Evolutionary conservation across 2,329 filamentous ascomycete species (phyloP), one percentile per base, ranked within the genome.

Genomic region (Stemphylium vesicarium): DNA sequence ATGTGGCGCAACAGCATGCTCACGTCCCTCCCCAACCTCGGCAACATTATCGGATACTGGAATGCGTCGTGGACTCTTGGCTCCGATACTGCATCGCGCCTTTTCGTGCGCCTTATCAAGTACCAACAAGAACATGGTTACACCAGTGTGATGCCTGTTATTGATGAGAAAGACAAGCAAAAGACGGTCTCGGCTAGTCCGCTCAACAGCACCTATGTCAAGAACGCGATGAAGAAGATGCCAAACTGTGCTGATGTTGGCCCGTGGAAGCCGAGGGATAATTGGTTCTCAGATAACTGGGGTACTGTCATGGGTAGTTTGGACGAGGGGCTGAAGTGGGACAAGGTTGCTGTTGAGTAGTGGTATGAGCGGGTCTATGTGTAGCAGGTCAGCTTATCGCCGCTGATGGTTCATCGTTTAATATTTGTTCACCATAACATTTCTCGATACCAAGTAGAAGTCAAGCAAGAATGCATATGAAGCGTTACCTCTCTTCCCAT

Each of bases 1-100:
- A 71, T 84, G 11, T 89, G 86, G 87, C 83, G 84, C 62, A 77
- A 80, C 6, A 74, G 79, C 40, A 88, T 89, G 86, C 68, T 89
- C 1, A 79, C 87, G 58, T 83, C 83, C 41, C 72, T 89, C 2
- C 87, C 87, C 1, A 89, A 89, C 65, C 54, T 85, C 6, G 74
- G 81, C 18, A 80, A 85, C 63, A 78, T 85, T 12, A 76, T 86
- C 10, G 87, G 87, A 3, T 90, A 88, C 70, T 80, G 80, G 24
- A 82, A 85, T 36, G 81, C 81, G 0, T 80, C 82, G 0, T 90
- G 87, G 86, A 88, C 86, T 0, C 76, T 88, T 0, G 85, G 85
- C 1, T 81, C 82, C 0, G 86, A 89, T 53, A 79, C 78, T 0
- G 81, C 81, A 1, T 79, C 79, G 0, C 75, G 76, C 22, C 75